Evolutionary conservation across 2,329 filamentous ascomycete genomes (phyloP), one percentile per base, ranked within the genome.

Genomic region (Helminthosporium solani): DNA sequence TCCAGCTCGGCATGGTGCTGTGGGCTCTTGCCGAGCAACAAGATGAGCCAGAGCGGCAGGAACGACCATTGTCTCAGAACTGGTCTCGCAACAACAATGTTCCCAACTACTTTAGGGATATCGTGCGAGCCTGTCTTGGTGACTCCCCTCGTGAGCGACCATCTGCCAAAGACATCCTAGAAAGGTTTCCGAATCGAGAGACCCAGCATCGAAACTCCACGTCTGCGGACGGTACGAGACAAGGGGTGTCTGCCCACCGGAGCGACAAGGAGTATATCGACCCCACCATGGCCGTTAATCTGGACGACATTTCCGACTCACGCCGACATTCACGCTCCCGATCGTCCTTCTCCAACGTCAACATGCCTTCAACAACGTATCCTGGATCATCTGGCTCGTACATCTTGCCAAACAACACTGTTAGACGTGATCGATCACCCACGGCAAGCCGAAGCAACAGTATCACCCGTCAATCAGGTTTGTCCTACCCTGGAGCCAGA

Each of bases 1-100:
- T 87, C 63, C 94, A 99, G 70, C 79, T 97, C 4, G 94, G 94
- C 4, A 99, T 99, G 94, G 90, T 96, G 2, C 75, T 99, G 2
- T 99, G 92, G 90, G 90, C 89, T 18, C 74, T 99, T 36, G 92
- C 90, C 1, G 87, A 86, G 63, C 82, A 92, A 56, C 83, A 91
- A 45, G 92, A 97, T 61, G 92, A 97, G 61, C 94, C 94, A 1
- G 94, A 97, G 67, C 78, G 82, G 16, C 84, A 87, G 49, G 80
- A 80, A 33, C 81, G 88, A 16, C 91, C 91, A 0, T 82, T 40
- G 68, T 78, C 9, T 76, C 53, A 52, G 16, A 53, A 57, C 1
- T 48, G 64, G 20, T 53, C 54, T 7, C 56, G 58, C 6, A 52
- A 54, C 21, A 56, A 53, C 12, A 52, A 85, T n/a, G 79, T 95